Evolutionary conservation across 495 filamentous ascomycete genomes (phyloP).

Genomic region (Letharia columbiana): DNA sequence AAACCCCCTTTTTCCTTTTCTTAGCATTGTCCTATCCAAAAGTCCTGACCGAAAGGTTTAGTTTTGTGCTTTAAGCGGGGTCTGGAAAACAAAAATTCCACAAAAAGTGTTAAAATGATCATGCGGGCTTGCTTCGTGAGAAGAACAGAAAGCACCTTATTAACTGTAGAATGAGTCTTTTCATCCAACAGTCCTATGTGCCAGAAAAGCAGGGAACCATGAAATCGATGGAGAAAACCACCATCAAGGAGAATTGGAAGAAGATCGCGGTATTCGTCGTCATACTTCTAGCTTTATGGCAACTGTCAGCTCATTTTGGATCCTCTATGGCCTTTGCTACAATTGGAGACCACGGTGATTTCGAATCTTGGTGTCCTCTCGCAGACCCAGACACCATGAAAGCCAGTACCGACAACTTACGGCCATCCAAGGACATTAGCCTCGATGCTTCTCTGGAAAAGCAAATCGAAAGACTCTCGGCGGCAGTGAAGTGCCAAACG

Average conservation of each 20-base stretch:
- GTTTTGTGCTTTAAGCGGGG: too few relatives aligned
- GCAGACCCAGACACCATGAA: background rate
- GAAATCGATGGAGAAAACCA: background rate
- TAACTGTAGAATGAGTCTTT: background rate
- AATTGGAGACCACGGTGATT: background rate
- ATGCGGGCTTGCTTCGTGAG: background rate
- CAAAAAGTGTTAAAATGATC: background rate
- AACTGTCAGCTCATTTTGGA: background rate
- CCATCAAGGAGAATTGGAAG: background rate
- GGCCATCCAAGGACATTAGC: background rate
- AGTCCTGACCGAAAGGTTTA: too few relatives aligned
- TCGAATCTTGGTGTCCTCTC: slow-evolving; percentile 1
- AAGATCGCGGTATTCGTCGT: background rate
- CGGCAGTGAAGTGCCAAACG: slow-evolving; percentile 17
- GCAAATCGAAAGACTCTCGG: slow-evolving; percentile 19
- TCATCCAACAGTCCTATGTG: background rate
- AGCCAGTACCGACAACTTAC: background rate
- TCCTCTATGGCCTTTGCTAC: background rate
- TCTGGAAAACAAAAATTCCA: background rate
- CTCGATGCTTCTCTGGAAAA: background rate
- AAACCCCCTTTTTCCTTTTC: too few relatives aligned
- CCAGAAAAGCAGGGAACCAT: background rate
- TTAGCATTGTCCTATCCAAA: too few relatives aligned
- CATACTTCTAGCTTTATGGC: background rate
- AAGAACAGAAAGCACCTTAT: background rate